phyloP scores from a whole-genome alignment of 202 grass and related monocot genomes.

The Elaeis oleifera region DNA sequence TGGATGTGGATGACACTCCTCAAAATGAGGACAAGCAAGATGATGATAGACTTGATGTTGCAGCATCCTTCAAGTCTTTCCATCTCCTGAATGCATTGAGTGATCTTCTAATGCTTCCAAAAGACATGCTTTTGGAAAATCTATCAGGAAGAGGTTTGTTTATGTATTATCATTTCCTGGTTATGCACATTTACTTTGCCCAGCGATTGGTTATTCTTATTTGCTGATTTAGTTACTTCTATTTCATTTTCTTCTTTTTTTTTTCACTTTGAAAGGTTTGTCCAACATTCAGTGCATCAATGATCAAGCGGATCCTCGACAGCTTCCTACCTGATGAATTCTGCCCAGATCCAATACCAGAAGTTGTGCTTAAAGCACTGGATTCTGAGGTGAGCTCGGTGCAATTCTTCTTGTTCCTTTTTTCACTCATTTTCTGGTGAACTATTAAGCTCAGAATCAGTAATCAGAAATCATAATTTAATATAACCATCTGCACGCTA shows the following conservation, averaged over 20 bases:
- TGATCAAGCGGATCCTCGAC: conserved; percentile 58
- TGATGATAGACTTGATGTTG: conserved; percentile 24
- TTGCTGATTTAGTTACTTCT: conserved; percentile 5
- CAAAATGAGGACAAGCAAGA: conserved; percentile 32
- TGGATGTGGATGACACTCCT: conserved; percentile 62
- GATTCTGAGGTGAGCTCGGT: conserved; percentile 61
- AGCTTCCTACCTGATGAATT: conserved; percentile 86
- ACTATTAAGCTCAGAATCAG: no score
- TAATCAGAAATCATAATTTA: no score
- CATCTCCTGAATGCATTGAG: conserved; percentile 76
- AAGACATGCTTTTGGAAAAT: conserved; percentile 74
- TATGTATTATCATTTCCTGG: conserved; percentile 5
- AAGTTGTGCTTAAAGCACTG: conserved; percentile 54
- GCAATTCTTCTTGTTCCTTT: conserved; percentile 11
- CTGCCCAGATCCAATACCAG: conserved; percentile 67
- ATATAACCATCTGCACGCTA: no score
- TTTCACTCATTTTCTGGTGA: no score
- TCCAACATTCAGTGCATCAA: conserved; percentile 61
- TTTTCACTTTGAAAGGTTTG: conserved; percentile 52
- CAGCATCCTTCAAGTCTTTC: conserved; percentile 47
- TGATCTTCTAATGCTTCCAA: conserved; percentile 95
- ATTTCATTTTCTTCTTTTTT: conserved; percentile 13
- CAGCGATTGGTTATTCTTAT: no score
- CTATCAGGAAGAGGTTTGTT: conserved; percentile 56
- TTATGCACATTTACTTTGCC: no score